Conservation (phyloP, 2,329 filamentous ascomycete genomes). For the Pseudocercospora eumusae region DNA sequence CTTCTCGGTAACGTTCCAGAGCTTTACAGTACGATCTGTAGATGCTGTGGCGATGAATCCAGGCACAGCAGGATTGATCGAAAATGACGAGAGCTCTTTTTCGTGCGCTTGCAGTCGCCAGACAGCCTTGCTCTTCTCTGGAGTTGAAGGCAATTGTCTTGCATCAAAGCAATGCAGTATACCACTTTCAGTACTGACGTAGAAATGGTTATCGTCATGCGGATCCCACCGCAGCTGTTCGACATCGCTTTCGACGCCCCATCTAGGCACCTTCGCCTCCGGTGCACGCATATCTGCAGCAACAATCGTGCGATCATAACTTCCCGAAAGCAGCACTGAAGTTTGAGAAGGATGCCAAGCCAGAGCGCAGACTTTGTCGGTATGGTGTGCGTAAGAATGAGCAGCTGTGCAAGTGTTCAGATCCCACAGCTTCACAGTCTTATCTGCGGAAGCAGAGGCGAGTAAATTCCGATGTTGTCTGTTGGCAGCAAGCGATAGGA, state of each 20-base stretch:
- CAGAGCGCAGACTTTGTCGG: constrained; percentile 94
- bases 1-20: constrained; percentile 81
- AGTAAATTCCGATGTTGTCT: constrained; percentile 90
- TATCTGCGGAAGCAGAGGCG: constrained; percentile 92
- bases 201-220: constrained; percentile 91
- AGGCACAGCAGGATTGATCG: constrained; percentile 85
- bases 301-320: constrained; percentile 90
- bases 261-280: constrained; percentile 75
- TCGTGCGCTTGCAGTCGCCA: constrained; percentile 98
- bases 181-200: constrained; percentile 85
- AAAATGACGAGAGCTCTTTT: constrained; percentile 85
- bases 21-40: constrained; percentile 90
- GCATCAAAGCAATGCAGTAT: constrained; percentile 90
- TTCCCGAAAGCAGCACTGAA: constrained; percentile 86
- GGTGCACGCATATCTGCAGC: constrained; percentile 96
- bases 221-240: constrained; percentile 92
- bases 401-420: constrained; percentile 88
- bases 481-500: constrained; percentile 89
- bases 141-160: constrained; percentile 71
- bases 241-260: constrained; percentile 94
- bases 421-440: constrained; percentile 98
- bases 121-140: constrained; percentile 75
- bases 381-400: constrained; percentile 94
- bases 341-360: constrained; percentile 89
- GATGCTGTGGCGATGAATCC: constrained; percentile 93